Evolutionary conservation across 352 stramenopile species (phyloP), one percentile per base, ranked within the genome.

Genomic region (Phytophthora sp.): DNA sequence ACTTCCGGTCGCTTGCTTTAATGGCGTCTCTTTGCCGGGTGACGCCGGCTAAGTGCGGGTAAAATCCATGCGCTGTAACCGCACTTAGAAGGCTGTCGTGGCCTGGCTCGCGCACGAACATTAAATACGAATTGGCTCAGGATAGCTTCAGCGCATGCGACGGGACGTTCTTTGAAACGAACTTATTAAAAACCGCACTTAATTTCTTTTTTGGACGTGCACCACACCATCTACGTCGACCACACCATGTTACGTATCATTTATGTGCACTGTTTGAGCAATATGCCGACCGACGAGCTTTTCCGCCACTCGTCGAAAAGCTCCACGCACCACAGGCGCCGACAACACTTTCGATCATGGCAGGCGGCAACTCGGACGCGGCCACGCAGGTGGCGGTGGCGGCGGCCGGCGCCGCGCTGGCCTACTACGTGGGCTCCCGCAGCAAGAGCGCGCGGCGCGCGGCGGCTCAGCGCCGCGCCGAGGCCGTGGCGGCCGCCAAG

Each of bases 401-500:
- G 3, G 74, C 74, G 8, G 83, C 76, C 1, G 79, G 78, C 21
- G 71, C 74, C 11, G 85, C 83, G 5, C 54, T 90, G 11, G 82
- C 76, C 7, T 90, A 88, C 48, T 90, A 81, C 55, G 78, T 92
- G 11, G 82, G 78, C 27, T 68, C 56, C 15, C 84, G 85, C 60
- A 67, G 58, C 61, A 84, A 88, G 67, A 66, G 51, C 18, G 57
- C 60, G 20, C 72, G 74, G 46, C 64, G 66, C 10, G 60, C 53
- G 15, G 51, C 63, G 3, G 62, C 69, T 12, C 41, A 64, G 37
- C 62, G 64, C 20, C 57, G 57, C 17, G 42, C 49, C 30, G 43
- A 70, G 31, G 44, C 42, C 8, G 49, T 70, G 15, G 55, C 60
- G 4, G 52, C 56, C 39, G 67, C 74, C 18, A 61, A 71, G 48